phyloP scores from a whole-genome alignment of 192 early-diverging fungal species.

The Dissophora ornata region DNA sequence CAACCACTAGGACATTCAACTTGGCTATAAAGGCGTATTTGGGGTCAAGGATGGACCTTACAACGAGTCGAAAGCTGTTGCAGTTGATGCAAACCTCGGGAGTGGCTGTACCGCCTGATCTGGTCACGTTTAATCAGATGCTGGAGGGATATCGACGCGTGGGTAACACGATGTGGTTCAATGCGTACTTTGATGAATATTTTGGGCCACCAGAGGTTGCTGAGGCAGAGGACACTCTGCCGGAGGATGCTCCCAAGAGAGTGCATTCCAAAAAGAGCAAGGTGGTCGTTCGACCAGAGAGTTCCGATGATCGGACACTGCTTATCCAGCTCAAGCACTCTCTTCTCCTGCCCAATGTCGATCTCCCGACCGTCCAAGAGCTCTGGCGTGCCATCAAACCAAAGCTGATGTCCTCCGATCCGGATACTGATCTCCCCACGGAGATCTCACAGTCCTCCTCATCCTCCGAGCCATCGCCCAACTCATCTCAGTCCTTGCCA shows the following conservation, averaged over 20 bases:
- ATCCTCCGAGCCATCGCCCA: too few species aligned
- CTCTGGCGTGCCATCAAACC: slow-evolving; percentile 30
- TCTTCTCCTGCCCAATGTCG: slow-evolving; percentile 14
- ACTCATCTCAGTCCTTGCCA: too few species aligned
- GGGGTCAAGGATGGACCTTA: slow-evolving; percentile 6
- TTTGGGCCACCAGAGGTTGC: too few species aligned
- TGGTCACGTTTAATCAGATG: slow-evolving; percentile 43
- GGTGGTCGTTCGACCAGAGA: slow-evolving; percentile 20
- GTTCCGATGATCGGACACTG: slow-evolving; percentile 28
- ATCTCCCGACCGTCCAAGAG: slow-evolving; percentile 22
- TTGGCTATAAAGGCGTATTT: slow-evolving; percentile 50
- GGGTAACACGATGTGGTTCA: slow-evolving; percentile 41
- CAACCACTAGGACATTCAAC: slow-evolving; percentile 53
- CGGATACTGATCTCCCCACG: background rate
- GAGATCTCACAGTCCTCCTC: too few species aligned
- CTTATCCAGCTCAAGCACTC: slow-evolving; percentile 43
- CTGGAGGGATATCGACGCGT: slow-evolving; percentile 44
- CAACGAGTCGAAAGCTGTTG: slow-evolving; percentile 33
- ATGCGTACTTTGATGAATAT: slow-evolving; percentile 42
- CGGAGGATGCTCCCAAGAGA: background rate
- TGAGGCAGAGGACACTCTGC: background rate
- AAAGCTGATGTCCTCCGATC: background rate
- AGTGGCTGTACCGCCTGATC: slow-evolving; percentile 19
- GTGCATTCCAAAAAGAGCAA: too few species aligned
- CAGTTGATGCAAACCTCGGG: slow-evolving; percentile 27